phyloP scores from a whole-genome alignment of 495 filamentous ascomycete species.

The Penicillium samsonianum region DNA sequence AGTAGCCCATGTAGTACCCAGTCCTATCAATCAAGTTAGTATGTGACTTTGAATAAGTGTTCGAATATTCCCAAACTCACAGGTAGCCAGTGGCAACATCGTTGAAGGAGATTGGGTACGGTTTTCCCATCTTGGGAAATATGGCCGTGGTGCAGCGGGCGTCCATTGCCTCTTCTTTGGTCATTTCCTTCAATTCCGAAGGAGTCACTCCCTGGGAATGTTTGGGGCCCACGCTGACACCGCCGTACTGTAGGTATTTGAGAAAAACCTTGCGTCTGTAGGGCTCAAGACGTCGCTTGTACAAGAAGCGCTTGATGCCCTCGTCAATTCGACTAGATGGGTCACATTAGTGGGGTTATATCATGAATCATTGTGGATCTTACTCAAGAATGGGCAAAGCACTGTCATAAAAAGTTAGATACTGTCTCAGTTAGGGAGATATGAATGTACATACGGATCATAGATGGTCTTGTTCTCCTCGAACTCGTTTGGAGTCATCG shows the following conservation, averaged over 20 bases:
- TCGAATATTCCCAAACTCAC: slow-evolving; percentile 44
- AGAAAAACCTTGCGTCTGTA: slow-evolving; percentile 65
- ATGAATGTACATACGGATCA: slow-evolving; percentile 24
- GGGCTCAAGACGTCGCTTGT: slow-evolving; percentile 69
- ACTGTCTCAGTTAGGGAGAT: neutral
- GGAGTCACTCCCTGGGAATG: slow-evolving; percentile 64
- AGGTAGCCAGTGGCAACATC: slow-evolving; percentile 76
- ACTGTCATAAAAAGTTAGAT: slow-evolving; percentile 30
- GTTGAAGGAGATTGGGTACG: slow-evolving; percentile 79
- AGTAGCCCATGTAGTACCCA: slow-evolving; percentile 48
- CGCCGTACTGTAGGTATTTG: slow-evolving; percentile 82
- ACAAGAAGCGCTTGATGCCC: slow-evolving; percentile 78
- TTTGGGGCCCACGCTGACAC: slow-evolving; percentile 65
- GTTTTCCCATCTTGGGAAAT: slow-evolving; percentile 28
- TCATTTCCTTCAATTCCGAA: slow-evolving; percentile 54
- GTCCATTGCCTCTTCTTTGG: slow-evolving; percentile 62
- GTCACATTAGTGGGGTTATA: neutral
- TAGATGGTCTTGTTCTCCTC: slow-evolving; percentile 63
- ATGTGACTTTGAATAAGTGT: neutral
- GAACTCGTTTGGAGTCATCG: slow-evolving; percentile 68
- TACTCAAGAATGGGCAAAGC: slow-evolving; percentile 43
- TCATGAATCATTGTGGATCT: slow-evolving; percentile 11
- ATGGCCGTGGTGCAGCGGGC: slow-evolving; percentile 35
- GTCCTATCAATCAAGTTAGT: slow-evolving; percentile 31
- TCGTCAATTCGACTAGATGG: slow-evolving; percentile 71